phyloP scores from a whole-genome alignment of 768 basidiomycete species.

The Phanerodontia chrysosporium region DNA sequence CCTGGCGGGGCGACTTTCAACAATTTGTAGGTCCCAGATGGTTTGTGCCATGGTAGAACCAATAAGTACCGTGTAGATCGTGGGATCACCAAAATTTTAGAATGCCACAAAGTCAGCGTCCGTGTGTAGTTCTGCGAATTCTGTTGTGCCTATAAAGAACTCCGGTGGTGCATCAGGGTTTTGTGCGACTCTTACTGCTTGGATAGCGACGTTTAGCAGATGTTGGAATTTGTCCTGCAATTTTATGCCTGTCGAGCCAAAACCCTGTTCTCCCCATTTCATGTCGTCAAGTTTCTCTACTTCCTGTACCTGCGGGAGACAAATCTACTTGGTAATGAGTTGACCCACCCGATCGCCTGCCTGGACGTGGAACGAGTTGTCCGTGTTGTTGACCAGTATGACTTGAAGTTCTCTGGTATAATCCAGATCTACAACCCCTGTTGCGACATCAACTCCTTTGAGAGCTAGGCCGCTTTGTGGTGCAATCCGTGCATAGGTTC shows the following conservation, averaged over 20 bases:
- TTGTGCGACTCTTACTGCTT: not conserved
- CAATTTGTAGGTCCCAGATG: not conserved
- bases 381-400: conserved; percentile 7
- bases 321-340: conserved; percentile 4
- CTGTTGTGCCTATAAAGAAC: not conserved
- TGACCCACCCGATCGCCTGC: not conserved
- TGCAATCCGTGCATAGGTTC: conserved; percentile 1
- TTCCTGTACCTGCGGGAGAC: not conserved
- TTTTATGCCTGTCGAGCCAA: not conserved
- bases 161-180: not conserved
- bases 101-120: not conserved
- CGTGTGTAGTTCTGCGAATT: not conserved
- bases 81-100: not conserved
- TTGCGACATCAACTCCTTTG: conserved; percentile 5
- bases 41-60: not conserved
- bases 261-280: not conserved
- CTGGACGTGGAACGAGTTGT: not conserved
- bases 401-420: conserved; percentile 5
- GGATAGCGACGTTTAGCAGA: not conserved
- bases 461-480: not conserved
- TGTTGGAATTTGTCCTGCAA: not conserved
- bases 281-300: not conserved
- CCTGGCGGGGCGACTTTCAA: too few species aligned
- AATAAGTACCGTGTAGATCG: not conserved
- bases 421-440: conserved; percentile 3